Evolutionary conservation across 371 early-diverging fungal species (phyloP), one percentile per base, ranked within the genome.

Genomic region (Zychaea mexicana): DNA sequence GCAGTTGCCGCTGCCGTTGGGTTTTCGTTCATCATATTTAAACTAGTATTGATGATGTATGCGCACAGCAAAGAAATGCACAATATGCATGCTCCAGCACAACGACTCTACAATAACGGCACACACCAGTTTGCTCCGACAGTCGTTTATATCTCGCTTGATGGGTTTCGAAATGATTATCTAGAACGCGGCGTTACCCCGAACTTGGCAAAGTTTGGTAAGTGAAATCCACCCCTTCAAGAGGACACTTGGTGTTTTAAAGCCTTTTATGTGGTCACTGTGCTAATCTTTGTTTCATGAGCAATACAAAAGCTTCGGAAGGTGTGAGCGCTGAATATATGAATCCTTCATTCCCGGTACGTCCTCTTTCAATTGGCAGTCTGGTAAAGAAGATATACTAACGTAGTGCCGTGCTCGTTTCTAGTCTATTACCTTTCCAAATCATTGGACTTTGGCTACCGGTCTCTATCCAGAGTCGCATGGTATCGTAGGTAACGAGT

Each of bases 391-490:
- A n/a, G n/a, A n/a, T n/a, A n/a, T 36, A 36, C 8, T 36, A 36
- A 36, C 1, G 0, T 52, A 2, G 54, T 57, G n/a, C 21, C 10
- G 22, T 31, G 21, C 39, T 52, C 46, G 36, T 32, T 32, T 24
- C 17, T 60, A 85, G 85, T 77, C 83, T 26, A 81, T 92, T 60
- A 97, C 97, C 1, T 97, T 97, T 67, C 94, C 98, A 6, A 98
- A 98, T 76, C 98, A 98, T 72, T 97, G 93, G 76, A 85, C 96
- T 1, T 73, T 98, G 27, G 92, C 85, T 2, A 97, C 98, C 4
- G 98, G 98, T 10, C 72, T 97, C 36, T 94, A 91, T 70, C 97
- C 98, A 0, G 92, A 93, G 52, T 77, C 86, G 5, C 98, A 98
- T 68, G 98, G 98, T 8, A 97, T 98, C 58, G 92, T 98, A 0